These are phyloP conservation scores for Vachellia collinsii DNA, from an alignment of 306 rosid genomes.

Conservation along the genomic window DNA sequence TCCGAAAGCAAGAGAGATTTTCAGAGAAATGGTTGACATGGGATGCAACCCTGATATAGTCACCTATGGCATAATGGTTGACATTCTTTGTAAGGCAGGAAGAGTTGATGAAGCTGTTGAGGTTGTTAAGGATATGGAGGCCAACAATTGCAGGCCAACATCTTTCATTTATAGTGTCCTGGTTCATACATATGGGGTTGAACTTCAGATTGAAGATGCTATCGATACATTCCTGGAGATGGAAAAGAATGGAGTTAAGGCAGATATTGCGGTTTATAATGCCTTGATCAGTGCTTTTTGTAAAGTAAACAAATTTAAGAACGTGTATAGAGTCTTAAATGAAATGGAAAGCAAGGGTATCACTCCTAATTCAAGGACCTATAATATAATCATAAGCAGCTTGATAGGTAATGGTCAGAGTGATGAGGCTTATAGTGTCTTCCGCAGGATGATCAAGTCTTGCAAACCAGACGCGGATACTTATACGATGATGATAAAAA, in stretches of 20 bases:
- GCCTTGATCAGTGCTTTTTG: constrained; percentile 81
- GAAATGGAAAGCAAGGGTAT: constrained; percentile 69
- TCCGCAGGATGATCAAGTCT: constrained; percentile 61
- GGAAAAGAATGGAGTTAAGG: constrained; percentile 65
- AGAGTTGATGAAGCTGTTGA: constrained; percentile 82
- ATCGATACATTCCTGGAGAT: constrained; percentile 71
- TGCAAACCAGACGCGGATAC: constrained; percentile 88
- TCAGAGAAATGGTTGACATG: constrained; percentile 62
- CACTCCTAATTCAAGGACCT: constrained; percentile 72
- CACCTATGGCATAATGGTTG: constrained; percentile 86
- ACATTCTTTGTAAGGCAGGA: constrained; percentile 86
- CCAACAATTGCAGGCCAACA: constrained; percentile 58
- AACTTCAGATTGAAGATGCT: constrained; percentile 81
- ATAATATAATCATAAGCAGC: constrained; percentile 64
- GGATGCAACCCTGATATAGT: constrained; percentile 84
- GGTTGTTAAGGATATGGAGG: constrained; percentile 74
- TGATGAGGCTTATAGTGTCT: constrained; percentile 65
- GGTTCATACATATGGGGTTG: constrained; percentile 80
- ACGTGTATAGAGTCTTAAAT: constrained; percentile 64
- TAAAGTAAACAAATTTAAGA: constrained; percentile 61
- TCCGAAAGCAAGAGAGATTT: constrained; percentile 77
- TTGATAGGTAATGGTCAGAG: constrained; percentile 62
- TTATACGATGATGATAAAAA: constrained; percentile 79
- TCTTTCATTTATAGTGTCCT: constrained; percentile 75
- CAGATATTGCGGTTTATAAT: constrained; percentile 80